Percentiles rank a stretch among this genome's conserved stretches.
These are phyloP conservation scores for Papiliotrema laurentii DNA, from an alignment of 1,284 basidiomycete genomes.

Conservation along the genomic window DNA sequence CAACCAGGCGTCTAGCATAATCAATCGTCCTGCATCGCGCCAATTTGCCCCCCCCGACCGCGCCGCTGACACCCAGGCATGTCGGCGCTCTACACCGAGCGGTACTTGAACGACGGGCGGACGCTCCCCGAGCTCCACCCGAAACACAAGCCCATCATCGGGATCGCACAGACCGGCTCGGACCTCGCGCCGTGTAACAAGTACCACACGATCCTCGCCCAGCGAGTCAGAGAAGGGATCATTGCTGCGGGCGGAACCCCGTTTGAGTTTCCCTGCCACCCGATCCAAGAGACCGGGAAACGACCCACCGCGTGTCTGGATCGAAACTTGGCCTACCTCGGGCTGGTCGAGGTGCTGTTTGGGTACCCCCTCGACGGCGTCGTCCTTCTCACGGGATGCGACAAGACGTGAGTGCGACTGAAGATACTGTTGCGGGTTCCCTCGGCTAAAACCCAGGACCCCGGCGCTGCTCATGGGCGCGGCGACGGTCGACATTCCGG, in stretches of 20 bases:
- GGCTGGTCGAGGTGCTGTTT: conserved; percentile 44
- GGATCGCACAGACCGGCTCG: conserved; percentile 58
- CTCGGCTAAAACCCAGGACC: conserved; percentile 24
- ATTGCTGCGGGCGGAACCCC: conserved; percentile 46
- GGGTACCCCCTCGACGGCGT: conserved; percentile 47
- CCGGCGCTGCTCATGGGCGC: conserved; percentile 40
- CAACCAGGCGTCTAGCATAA: neutral
- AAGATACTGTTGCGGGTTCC: no score
- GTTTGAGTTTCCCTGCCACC: conserved; percentile 48
- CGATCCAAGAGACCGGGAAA: conserved; percentile 49
- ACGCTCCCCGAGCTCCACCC: neutral
- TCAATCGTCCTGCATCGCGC: neutral
- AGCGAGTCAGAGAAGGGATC: conserved; percentile 47
- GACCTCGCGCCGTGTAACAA: conserved; percentile 44
- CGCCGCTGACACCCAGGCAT: neutral
- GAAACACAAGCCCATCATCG: conserved; percentile 73
- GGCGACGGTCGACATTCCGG: conserved; percentile 44
- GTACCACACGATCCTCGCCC: conserved; percentile 44
- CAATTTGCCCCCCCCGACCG: neutral
- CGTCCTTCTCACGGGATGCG: conserved; percentile 46
- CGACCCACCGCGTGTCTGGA: conserved; percentile 45
- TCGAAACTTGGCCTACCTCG: conserved; percentile 45
- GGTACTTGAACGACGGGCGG: conserved; percentile 43
- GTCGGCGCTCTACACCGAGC: conserved; percentile 34
- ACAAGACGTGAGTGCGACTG: conserved; percentile 57